phyloP scores from a whole-genome alignment of 192 early-diverging fungal species.

The Paraglomus occultum region DNA sequence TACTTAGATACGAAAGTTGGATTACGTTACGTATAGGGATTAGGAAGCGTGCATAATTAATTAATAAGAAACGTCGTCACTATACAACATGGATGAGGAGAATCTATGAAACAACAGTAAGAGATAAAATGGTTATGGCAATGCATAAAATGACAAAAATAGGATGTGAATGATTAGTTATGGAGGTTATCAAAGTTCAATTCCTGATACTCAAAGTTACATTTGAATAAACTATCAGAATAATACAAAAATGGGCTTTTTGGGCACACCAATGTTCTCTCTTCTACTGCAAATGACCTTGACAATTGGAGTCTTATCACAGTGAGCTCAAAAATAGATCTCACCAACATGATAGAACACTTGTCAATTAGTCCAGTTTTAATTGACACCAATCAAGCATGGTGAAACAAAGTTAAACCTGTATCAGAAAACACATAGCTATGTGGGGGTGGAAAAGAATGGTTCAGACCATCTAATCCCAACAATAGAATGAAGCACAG shows the following conservation, averaged over 20 bases:
- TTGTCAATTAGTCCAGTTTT: too few species aligned
- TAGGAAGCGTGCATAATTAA: too few species aligned
- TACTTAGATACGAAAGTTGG: too few species aligned
- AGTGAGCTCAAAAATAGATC: conserved; percentile 7
- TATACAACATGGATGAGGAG: conserved; percentile 25
- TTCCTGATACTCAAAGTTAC: conserved; percentile 4
- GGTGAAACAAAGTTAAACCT: too few species aligned
- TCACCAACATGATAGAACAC: too few species aligned
- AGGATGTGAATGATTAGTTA: conserved; percentile 2
- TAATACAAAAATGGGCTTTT: conserved; percentile 21
- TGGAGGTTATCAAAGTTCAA: conserved; percentile 15
- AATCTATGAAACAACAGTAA: conserved; percentile 9
- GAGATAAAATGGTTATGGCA: conserved; percentile 14
- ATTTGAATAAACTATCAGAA: conserved; percentile 13
- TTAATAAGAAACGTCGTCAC: too few species aligned
- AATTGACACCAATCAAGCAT: too few species aligned
- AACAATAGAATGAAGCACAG: too few species aligned
- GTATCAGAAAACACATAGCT: too few species aligned
- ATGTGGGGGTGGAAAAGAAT: too few species aligned
- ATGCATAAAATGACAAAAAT: conserved; percentile 18
- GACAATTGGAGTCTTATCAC: conserved; percentile 27
- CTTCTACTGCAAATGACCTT: conserved; percentile 27
- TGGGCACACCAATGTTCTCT: conserved; percentile 21
- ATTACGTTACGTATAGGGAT: too few species aligned
- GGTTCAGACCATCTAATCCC: too few species aligned